These are phyloP conservation scores for Colletotrichum sp. DNA, from an alignment of 2,329 filamentous ascomycete genomes.

Conservation along the genomic window DNA sequence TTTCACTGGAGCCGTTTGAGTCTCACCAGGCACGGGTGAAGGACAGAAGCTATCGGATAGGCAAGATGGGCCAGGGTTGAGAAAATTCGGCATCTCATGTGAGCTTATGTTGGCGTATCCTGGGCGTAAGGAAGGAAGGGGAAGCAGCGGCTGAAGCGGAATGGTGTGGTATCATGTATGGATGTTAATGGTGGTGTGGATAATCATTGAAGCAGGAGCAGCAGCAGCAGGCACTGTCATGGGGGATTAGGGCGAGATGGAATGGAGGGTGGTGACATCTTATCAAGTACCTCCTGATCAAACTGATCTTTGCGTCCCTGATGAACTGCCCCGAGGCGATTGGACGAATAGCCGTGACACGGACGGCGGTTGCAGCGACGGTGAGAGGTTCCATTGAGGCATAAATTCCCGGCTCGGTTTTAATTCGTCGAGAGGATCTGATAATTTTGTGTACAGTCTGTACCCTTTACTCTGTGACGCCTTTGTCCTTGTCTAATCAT, in stretches of 20 bases:
- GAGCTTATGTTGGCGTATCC: background rate
- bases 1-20: background rate
- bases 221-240: background rate
- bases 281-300: constrained; percentile 20
- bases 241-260: background rate
- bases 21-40: background rate
- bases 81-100: background rate
- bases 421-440: background rate
- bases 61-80: background rate
- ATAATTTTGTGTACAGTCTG: background rate
- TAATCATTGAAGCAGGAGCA: background rate
- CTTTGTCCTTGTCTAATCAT: background rate
- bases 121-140: background rate
- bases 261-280: constrained; percentile 11
- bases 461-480: background rate
- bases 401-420: background rate
- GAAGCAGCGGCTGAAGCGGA: background rate
- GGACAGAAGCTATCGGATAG: background rate
- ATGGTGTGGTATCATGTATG: background rate
- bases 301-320: background rate
- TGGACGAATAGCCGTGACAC: constrained; percentile 12
- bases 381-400: background rate
- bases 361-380: background rate
- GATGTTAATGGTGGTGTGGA: background rate
- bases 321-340: constrained; percentile 5